Base-by-base conservation (phyloP, 2,329 filamentous ascomycete genomes). In the Neofusicoccum laricinum region DNA sequence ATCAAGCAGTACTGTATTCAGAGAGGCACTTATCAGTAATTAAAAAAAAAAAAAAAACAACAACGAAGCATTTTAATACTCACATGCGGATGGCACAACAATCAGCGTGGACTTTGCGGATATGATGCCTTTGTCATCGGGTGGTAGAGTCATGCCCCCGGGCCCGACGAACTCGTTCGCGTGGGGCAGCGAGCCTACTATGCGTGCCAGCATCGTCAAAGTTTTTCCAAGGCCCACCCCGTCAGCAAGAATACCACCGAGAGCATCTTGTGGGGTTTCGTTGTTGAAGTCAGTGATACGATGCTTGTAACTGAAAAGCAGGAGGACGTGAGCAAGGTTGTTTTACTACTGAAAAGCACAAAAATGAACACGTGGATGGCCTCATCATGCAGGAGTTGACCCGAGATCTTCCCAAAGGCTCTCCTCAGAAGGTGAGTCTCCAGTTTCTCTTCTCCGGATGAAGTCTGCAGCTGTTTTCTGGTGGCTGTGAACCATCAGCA, bases 191-290 rank as follows among this genome's bases (percentile, higher is more conserved):
- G 64, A 40, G n/a, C 15, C 55, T 3, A 77, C 70, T 43, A 84
- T 76, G 0, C 83, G 69, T 1, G 81, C 78, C 12, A 85, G 76
- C 0, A 81, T 80, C 6, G 81, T 80, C 14, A 85, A 74, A 0
- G 84, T 81, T 67, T 86, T 86, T 1, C 84, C 84, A 71, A 85
- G 77, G 0, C 84, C 84, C 84, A 86, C 86, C 63, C 85, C 83
- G 68, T 86, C 84, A 0, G 84, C 84, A 3, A 86, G 67, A n/a
- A 86, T 80, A 0, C 81, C 81, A 50, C 72, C 78, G 41, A 68
- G 67, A 30, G 64, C 66, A 36, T 72, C 68, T 8, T 45, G n/a
- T 4, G 66, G 67, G 5, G 1, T 25, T 11, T 41, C n/a, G 1
- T 43, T 63, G 19, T 49, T 53, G 14, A n/a, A 17, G 6, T 48